Conservation (phyloP, 495 filamentous ascomycete species). For the Pyrenula massariospora region DNA sequence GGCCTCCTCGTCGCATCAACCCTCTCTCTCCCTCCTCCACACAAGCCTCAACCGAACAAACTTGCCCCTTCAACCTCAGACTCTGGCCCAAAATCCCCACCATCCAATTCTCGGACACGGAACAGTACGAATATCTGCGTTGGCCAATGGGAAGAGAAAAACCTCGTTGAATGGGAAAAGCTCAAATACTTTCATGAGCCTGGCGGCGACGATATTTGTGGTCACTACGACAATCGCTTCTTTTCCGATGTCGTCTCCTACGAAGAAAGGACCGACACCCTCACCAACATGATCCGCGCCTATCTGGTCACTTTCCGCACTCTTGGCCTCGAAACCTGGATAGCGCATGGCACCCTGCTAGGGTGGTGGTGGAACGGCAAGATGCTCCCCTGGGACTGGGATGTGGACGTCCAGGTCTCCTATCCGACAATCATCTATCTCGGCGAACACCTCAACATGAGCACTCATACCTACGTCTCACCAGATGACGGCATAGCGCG, state of each 20-base stretch:
- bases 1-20: not conserved
- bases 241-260: conserved; percentile 50
- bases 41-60: not conserved
- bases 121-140: no score
- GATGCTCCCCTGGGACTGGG: conserved; percentile 80
- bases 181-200: conserved; percentile 38
- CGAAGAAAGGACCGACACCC: conserved; percentile 47
- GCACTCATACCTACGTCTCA: conserved; percentile 44
- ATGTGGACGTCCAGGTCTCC: conserved; percentile 74
- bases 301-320: conserved; percentile 57
- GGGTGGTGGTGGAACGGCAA: conserved; percentile 90
- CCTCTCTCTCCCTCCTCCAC: not conserved
- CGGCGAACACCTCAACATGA: conserved; percentile 52
- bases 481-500: conserved; percentile 23
- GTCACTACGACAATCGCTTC: conserved; percentile 65
- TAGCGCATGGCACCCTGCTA: conserved; percentile 75
- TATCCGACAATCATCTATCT: conserved; percentile 49
- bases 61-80: not conserved
- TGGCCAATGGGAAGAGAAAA: not conserved
- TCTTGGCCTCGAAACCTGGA: conserved; percentile 67
- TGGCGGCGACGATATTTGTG: conserved; percentile 39
- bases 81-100: not conserved
- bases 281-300: conserved; percentile 58
- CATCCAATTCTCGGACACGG: not conserved
- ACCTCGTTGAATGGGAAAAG: conserved; percentile 16